Percentiles rank a stretch among this genome's conserved stretches.
Conservation (phyloP, 1,139 yeast genomes). For the Sugiyamaella neomexicana region DNA sequence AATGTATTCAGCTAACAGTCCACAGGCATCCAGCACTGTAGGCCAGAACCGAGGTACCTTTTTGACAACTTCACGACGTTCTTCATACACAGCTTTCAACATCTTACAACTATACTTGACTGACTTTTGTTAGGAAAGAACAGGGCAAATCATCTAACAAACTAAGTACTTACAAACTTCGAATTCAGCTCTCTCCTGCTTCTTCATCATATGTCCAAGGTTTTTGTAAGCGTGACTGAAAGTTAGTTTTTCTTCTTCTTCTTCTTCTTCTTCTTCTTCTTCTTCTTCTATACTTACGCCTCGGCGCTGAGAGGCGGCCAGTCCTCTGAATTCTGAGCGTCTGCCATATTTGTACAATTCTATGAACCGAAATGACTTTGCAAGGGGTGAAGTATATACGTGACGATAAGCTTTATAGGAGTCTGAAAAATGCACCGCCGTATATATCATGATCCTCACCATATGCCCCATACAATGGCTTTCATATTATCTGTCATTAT, state of each 20-base stretch:
- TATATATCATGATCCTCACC: neutral
- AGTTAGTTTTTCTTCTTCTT: neutral
- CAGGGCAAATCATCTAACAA: too few relatives aligned
- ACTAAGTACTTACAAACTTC: constrained; percentile 30
- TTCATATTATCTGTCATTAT: too few relatives aligned
- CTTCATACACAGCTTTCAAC: constrained; percentile 39
- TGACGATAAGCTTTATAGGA: neutral
- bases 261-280: neutral
- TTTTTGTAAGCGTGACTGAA: constrained; percentile 13
- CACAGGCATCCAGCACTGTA: constrained; percentile 38
- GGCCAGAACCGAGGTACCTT: constrained; percentile 45
- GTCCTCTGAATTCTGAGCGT: too few relatives aligned
- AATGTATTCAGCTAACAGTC: constrained; percentile 36
- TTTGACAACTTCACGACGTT: constrained; percentile 36
- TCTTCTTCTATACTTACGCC: neutral
- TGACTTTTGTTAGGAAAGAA: neutral
- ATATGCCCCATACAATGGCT: neutral
- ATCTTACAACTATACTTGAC: constrained; percentile 32
- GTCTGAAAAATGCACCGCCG: neutral
- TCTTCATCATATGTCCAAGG: constrained; percentile 54
- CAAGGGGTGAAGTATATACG: neutral
- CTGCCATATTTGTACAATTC: neutral
- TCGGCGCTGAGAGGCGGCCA: neutral
- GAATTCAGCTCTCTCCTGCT: constrained; percentile 40
- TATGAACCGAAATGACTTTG: too few relatives aligned